Evolutionary conservation across 192 early-diverging fungal species (phyloP).

Genomic region (Lobosporangium transversale): DNA sequence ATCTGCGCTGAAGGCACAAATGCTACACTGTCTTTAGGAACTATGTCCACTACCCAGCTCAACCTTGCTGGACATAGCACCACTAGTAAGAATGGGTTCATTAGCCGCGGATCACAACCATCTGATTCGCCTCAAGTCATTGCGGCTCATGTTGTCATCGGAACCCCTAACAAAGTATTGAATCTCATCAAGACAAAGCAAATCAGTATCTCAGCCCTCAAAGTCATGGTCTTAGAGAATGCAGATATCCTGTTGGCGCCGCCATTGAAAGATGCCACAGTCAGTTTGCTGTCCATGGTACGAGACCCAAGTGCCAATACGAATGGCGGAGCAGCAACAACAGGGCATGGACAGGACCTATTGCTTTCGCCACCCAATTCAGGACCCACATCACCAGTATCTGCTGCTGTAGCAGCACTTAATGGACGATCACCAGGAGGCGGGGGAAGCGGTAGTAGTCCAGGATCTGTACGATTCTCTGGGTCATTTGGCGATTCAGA

Average conservation of each 20-base stretch:
- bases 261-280: slow-evolving; percentile 39
- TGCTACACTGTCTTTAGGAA: slow-evolving; percentile 40
- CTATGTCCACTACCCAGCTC: slow-evolving; percentile 43
- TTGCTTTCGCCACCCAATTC: slow-evolving; percentile 40
- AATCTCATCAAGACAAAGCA: slow-evolving; percentile 36
- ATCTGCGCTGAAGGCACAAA: slow-evolving; percentile 44
- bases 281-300: slow-evolving; percentile 44
- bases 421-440: slow-evolving; percentile 28
- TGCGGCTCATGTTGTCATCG: slow-evolving; percentile 49
- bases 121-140: slow-evolving; percentile 15
- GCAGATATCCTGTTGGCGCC: slow-evolving; percentile 37
- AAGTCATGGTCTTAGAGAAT: slow-evolving; percentile 46
- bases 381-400: slow-evolving; percentile 44
- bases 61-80: slow-evolving; percentile 10
- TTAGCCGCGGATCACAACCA: neutral
- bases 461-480: slow-evolving; percentile 5
- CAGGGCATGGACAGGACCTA: neutral
- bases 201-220: slow-evolving; percentile 29
- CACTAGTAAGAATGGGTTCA: slow-evolving; percentile 1
- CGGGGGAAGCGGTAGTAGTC: neutral
- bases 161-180: slow-evolving; percentile 40
- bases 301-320: slow-evolving; percentile 11
- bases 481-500: slow-evolving; percentile 11
- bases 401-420: slow-evolving; percentile 41
- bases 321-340: neutral